phyloP scores from a whole-genome alignment of 1,284 basidiomycete species.

The Neolentinus lepideus region DNA sequence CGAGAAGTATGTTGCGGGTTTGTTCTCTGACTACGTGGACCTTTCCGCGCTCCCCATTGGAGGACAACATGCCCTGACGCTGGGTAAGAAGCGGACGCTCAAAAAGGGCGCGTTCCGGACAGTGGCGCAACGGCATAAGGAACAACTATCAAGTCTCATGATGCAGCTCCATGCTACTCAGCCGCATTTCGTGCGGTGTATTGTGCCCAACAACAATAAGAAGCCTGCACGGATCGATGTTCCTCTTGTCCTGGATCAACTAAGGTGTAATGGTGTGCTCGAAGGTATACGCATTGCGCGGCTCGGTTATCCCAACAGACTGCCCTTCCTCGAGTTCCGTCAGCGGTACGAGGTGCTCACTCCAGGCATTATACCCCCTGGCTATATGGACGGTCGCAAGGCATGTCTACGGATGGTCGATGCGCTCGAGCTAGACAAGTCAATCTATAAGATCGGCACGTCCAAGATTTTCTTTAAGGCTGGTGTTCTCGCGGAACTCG shows the following conservation, averaged over 20 bases:
- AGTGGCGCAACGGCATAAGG: slow-evolving; percentile 93
- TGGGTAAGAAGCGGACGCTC: slow-evolving; percentile 71
- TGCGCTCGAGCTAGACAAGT: slow-evolving; percentile 81
- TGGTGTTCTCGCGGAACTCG: slow-evolving; percentile 95
- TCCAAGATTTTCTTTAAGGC: slow-evolving; percentile 99
- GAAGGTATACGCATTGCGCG: slow-evolving; percentile 99
- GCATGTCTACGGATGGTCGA: slow-evolving; percentile 93
- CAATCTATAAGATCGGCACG: slow-evolving; percentile 86
- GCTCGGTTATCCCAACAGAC: slow-evolving; percentile 93
- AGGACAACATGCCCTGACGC: slow-evolving; percentile 29
- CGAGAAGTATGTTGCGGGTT: slow-evolving; percentile 74
- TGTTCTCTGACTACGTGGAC: slow-evolving; percentile 85
- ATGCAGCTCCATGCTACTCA: slow-evolving; percentile 88
- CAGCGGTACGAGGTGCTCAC: slow-evolving; percentile 96
- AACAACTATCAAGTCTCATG: slow-evolving; percentile 93
- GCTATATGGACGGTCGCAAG: slow-evolving; percentile 97
- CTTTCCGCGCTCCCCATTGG: slow-evolving; percentile 20
- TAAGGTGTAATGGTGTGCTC: slow-evolving; percentile 97
- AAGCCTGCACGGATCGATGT: slow-evolving; percentile 91
- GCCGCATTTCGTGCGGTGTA: slow-evolving; percentile 98
- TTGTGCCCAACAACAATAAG: slow-evolving; percentile 93
- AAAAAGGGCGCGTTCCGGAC: slow-evolving; percentile 98
- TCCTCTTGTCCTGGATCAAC: slow-evolving; percentile 92
- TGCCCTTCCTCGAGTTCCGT: slow-evolving; percentile 96
- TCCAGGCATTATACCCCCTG: slow-evolving; percentile 85